phyloP scores from a whole-genome alignment of 2,329 filamentous ascomycete species.

The Metarhizium brunneum region DNA sequence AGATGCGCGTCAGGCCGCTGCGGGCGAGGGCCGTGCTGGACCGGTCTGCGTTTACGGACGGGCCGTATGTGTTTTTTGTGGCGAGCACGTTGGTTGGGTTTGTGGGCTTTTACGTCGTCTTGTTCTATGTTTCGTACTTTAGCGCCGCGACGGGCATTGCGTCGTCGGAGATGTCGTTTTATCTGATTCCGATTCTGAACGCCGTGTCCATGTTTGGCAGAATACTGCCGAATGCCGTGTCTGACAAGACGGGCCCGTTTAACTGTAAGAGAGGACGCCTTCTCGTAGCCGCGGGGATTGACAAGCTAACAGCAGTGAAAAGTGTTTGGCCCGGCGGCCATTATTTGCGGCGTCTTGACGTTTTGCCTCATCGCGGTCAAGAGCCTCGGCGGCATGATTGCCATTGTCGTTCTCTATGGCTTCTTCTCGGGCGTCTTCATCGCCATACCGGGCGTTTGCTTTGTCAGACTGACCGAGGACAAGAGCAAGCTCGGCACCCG shows the following conservation, averaged over 20 bases:
- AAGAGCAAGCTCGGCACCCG: conserved; percentile 24
- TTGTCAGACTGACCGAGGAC: conserved; percentile 27
- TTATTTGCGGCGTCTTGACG: neutral
- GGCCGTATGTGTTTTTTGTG: conserved; percentile 9
- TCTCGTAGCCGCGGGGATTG: no score
- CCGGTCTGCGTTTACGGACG: conserved; percentile 14
- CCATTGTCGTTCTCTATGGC: conserved; percentile 35
- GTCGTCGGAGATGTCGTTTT: conserved; percentile 28
- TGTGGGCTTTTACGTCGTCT: conserved; percentile 26
- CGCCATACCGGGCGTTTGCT: conserved; percentile 30
- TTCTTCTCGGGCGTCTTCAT: conserved; percentile 35
- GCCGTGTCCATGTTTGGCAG: conserved; percentile 30
- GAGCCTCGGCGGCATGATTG: conserved; percentile 25
- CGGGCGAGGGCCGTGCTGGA: conserved; percentile 6
- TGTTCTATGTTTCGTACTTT: conserved; percentile 32
- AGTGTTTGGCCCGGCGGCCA: neutral
- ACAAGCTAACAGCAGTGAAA: no score
- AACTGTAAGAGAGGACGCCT: neutral
- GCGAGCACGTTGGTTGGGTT: conserved; percentile 25
- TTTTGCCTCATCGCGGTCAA: neutral
- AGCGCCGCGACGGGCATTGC: conserved; percentile 21
- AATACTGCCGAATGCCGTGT: neutral
- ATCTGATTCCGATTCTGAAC: conserved; percentile 36
- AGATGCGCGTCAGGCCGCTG: conserved; percentile 23
- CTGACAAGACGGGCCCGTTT: neutral